Percentiles rank a stretch among this genome's conserved stretches.
Conservation (phyloP, 805 yeast genomes). For the Kluyveromyces dobzhanskii region DNA sequence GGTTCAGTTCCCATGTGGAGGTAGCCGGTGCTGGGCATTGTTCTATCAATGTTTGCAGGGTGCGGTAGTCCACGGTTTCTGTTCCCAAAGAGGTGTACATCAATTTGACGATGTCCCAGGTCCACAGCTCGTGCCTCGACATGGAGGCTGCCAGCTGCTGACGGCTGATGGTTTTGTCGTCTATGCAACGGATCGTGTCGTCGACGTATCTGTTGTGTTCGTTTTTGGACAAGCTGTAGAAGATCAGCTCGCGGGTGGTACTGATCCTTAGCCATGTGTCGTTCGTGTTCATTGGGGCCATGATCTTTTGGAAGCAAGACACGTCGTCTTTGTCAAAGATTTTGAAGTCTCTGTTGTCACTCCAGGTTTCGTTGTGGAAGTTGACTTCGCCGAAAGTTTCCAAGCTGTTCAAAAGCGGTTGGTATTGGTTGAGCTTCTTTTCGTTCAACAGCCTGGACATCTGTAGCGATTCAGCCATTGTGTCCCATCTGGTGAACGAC, state of each 20-base stretch:
- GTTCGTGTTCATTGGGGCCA: constrained; percentile 11
- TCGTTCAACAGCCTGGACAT: constrained; percentile 26
- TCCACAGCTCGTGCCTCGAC: not conserved
- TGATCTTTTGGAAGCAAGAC: constrained; percentile 8
- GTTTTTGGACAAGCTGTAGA: constrained; percentile 1
- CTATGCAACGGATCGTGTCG: not conserved
- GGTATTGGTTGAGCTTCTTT: constrained; percentile 16
- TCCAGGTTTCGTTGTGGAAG: constrained; percentile 3
- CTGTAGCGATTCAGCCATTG: constrained; percentile 15
- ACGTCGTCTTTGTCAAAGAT: constrained; percentile 12
- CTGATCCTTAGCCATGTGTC: constrained; percentile 11
- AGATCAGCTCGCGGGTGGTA: constrained; percentile 14
- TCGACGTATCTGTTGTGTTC: constrained; percentile 1
- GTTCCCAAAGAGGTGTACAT: not conserved
- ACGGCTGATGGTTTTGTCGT: no score
- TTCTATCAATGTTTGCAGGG: not conserved
- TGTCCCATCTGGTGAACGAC: constrained; percentile 41
- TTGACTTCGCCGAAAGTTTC: not conserved
- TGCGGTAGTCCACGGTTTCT: not conserved
- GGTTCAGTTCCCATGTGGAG: constrained; percentile 18
- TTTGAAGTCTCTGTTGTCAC: constrained; percentile 24
- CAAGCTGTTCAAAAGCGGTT: constrained; percentile 17
- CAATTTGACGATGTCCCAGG: not conserved
- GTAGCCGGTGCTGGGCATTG: constrained; percentile 1
- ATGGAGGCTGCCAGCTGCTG: no score